Conservation (phyloP, 108 stramenopile species). For the Fragilaria crotonensis region DNA sequence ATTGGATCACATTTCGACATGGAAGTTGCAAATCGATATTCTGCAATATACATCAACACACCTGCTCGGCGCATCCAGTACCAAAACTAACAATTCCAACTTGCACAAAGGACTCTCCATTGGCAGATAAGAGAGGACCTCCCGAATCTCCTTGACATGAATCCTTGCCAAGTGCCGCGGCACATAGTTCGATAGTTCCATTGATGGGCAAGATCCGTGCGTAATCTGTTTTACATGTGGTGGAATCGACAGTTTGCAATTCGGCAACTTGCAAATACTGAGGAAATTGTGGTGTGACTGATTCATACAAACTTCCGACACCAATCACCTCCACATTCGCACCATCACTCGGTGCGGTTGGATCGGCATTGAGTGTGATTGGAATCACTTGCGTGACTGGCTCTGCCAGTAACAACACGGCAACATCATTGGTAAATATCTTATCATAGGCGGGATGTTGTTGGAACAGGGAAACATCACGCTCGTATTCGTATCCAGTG, state of each 20-base stretch:
- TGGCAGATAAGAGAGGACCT: constrained; percentile 15
- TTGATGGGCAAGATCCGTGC: background rate
- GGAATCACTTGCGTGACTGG: background rate
- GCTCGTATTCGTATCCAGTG: background rate
- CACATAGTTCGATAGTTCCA: background rate
- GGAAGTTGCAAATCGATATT: background rate
- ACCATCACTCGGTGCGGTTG: background rate
- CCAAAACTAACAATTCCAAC: constrained; percentile 30
- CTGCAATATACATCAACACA: no score
- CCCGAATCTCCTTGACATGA: constrained; percentile 39
- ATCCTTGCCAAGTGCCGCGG: constrained; percentile 23
- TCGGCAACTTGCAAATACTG: background rate
- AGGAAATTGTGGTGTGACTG: background rate
- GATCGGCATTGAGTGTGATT: background rate
- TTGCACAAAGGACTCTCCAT: constrained; percentile 6
- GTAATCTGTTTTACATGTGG: background rate
- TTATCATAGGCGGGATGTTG: background rate
- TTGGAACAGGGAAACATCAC: background rate
- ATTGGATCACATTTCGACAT: background rate
- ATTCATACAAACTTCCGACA: background rate
- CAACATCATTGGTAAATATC: background rate
- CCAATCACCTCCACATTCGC: background rate
- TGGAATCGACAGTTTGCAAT: background rate
- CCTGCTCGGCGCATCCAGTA: constrained; percentile 17
- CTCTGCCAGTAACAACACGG: background rate